Evolutionary conservation across 2,329 filamentous ascomycete species (phyloP), one percentile per base, ranked within the genome.

Genomic region (Nigrograna mackinnonii): DNA sequence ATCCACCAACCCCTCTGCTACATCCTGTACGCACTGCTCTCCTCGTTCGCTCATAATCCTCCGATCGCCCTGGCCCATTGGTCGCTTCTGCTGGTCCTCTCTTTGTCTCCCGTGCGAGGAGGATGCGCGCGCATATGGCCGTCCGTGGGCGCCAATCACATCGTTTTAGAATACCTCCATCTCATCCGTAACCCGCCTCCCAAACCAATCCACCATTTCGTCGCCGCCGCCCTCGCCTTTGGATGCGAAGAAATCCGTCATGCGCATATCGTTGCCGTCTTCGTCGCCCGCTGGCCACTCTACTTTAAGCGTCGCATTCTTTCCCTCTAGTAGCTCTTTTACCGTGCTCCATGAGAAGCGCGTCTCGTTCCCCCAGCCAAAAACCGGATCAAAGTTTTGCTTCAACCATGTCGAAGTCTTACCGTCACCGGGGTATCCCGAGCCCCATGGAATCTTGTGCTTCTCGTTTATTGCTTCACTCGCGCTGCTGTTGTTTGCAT

Each of bases 261-360:
- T 66, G 42, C 83, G 82, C 62, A 76, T 72, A 43, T 83, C 82
- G 52, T 73, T 70, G 50, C 76, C 80, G 19, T 82, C 80, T 40
- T 86, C 83, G 22, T 89, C 85, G 16, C 91, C 86, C 4, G 85
- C 83, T 11, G 91, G 89, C 92, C 92, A 97, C 34, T 95, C 90
- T 0, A 95, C 86, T 62, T 80, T 85, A 39, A 87, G 78, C 4
- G 80, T 82, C 18, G 75, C 76, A 6, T 75, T 79, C 66, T 87
- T 90, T n/a, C 76, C 73, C 54, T 96, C 91, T 4, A 99, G 73
- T 83, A 97, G 81, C 60, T 97, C 91, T 72, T 95, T 96, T 2
- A 88, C 88, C 1, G 94, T 97, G 0, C 87, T 88, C 94, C 94
- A 99, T 62, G 91, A 96, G 62, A 96, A 97, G 4, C 94, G 79